Evolutionary conservation across 768 basidiomycete species (phyloP), one percentile per base, ranked within the genome.

Genomic region (Suillus paluster): DNA sequence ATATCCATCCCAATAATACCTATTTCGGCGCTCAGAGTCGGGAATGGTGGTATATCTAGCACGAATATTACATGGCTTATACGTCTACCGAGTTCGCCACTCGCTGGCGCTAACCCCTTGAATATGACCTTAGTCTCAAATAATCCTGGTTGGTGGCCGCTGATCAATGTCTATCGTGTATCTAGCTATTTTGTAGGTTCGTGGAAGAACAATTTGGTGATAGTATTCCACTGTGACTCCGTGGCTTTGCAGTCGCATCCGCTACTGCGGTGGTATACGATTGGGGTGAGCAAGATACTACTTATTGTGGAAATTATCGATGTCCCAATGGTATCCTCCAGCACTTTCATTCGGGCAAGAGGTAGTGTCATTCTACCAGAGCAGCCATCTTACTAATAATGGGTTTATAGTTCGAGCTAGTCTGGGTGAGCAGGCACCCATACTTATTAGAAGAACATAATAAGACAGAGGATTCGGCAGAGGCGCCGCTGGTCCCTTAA

Each of bases 11-110:
- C 12, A 5, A 41, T 17, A 21, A 21, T 44, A 23, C 45, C 21
- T 46, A 23, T 14, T 14, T 45, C 21, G 23, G 45, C n/a, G 14
- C 23, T 30, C 11, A 57, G 15, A 57, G 23, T 21, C 25, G 30
- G 21, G 33, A 21, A 48, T 19, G 9, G 41, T 42, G 27, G 21
- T 48, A 48, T 57, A 57, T 57, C 56, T 57, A 27, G 25, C 56
- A 11, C 33, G 12, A 53, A 34, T n/a, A 21, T 19, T 19, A 27
- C 44, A 12, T 14, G 45, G 19, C 11, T 36, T 8, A 36, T 21
- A n/a, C 33, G n/a, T n/a, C 19, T 25, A n/a, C 19, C 19, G 19
- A 33, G 10, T 27, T n/a, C 33, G 33, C 34, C 52, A n/a, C 30
- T n/a, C 30, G n/a, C 34, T 8, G 34, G 15, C 52, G 2, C 9